Evolutionary conservation across 2,329 filamentous ascomycete genomes (phyloP).

Genomic region (Colletotrichum plurivorum): DNA sequence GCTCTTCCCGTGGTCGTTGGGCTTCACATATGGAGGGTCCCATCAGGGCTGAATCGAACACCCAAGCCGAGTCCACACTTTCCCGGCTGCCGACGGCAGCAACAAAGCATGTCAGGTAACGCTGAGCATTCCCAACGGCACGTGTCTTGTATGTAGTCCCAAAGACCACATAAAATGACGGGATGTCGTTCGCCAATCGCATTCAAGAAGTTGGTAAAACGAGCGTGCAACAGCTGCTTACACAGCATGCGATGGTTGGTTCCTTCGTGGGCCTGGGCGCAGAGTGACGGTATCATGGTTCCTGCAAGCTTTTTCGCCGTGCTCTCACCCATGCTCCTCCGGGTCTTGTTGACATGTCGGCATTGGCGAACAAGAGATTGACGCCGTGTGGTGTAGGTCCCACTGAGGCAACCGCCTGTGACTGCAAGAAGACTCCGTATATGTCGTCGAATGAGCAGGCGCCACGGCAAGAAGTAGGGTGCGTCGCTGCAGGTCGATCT

Average conservation of each 20-base stretch:
- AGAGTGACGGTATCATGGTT: background rate
- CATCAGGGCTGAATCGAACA: conserved; percentile 20
- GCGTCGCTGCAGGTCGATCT: conserved; percentile 14
- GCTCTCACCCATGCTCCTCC: background rate
- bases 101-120: conserved; percentile 1
- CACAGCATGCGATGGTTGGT: conserved; percentile 3
- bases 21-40: background rate
- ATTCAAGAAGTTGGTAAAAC: background rate
- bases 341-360: conserved; percentile 7
- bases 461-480: conserved; percentile 31
- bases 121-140: conserved; percentile 14
- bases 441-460: conserved; percentile 32
- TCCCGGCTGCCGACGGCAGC: background rate
- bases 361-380: background rate
- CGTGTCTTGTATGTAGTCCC: conserved; percentile 12
- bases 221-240: background rate
- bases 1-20: background rate
- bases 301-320: background rate
- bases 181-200: conserved; percentile 17
- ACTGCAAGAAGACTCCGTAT: background rate
- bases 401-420: background rate
- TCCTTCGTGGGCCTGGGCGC: background rate
- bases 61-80: conserved; percentile 12
- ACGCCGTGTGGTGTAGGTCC: background rate
- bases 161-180: background rate